phyloP scores from a whole-genome alignment of 257 asterid species.

The Salvia splendens region DNA sequence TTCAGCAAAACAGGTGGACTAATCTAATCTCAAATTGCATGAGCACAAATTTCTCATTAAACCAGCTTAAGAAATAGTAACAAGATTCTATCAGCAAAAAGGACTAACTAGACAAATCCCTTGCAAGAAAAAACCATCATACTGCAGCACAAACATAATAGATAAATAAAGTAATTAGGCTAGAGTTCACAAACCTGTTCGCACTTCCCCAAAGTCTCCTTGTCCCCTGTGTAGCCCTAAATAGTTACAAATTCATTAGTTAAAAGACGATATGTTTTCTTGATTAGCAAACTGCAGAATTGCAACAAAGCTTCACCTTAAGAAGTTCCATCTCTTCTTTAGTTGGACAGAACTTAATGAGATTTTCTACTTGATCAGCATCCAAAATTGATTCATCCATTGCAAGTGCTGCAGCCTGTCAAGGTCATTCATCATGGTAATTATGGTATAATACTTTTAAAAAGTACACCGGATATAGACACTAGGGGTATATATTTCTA shows the following conservation, averaged over 20 bases:
- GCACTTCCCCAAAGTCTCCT: slow-evolving; percentile 86
- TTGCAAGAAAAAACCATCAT: background rate
- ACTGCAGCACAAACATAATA: slow-evolving; percentile 21
- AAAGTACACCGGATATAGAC: slow-evolving; percentile 8
- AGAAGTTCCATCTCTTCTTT: slow-evolving; percentile 99
- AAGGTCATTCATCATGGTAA: slow-evolving; percentile 30
- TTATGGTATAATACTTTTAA: background rate
- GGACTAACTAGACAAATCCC: background rate
- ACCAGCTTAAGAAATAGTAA: slow-evolving; percentile 1
- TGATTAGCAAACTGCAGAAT: slow-evolving; percentile 19
- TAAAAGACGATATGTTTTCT: slow-evolving; percentile 16
- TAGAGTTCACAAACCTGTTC: slow-evolving; percentile 73
- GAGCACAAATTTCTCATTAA: slow-evolving; percentile 19
- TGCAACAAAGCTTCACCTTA: slow-evolving; percentile 59
- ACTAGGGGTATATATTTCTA: slow-evolving; percentile 16
- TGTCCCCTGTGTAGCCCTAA: slow-evolving; percentile 88
- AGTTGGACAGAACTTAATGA: slow-evolving; percentile 93
- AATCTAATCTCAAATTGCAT: background rate
- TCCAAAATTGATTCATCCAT: slow-evolving; percentile 94
- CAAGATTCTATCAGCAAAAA: too few relatives aligned
- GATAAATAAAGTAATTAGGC: slow-evolving; percentile 15
- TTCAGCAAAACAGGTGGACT: slow-evolving; percentile 4
- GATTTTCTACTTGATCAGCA: slow-evolving; percentile 99
- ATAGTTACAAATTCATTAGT: slow-evolving; percentile 35
- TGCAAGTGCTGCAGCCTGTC: slow-evolving; percentile 94